phyloP scores from a whole-genome alignment of 176 grass and related monocot genomes.

The Ensete ventricosum region DNA sequence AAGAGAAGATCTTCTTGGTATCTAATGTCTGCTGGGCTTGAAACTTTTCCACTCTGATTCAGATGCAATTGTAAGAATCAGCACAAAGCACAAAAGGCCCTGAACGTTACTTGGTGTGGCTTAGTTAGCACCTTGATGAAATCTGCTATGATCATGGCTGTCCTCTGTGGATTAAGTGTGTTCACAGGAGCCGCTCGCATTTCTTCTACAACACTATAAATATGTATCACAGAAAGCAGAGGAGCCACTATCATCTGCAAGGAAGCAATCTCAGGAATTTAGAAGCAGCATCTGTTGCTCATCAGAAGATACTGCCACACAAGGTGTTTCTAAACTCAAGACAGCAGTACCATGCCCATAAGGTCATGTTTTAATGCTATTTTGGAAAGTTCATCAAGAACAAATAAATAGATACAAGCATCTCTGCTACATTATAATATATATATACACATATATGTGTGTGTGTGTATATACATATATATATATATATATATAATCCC shows the following conservation, averaged over 20 bases:
- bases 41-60: slow-evolving; percentile 60
- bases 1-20: slow-evolving; percentile 67
- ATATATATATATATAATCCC: too few species aligned
- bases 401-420: too few species aligned
- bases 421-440: too few species aligned
- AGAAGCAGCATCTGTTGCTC: background rate
- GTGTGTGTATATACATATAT: too few species aligned
- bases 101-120: background rate
- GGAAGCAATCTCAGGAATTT: background rate
- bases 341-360: too few species aligned
- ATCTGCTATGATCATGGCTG: slow-evolving; percentile 78
- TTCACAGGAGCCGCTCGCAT: slow-evolving; percentile 85
- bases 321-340: too few species aligned
- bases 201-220: slow-evolving; percentile 82
- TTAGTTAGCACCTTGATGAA: slow-evolving; percentile 58
- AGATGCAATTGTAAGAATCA: slow-evolving; percentile 11
- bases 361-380: too few species aligned
- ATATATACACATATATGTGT: too few species aligned
- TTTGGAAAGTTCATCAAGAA: too few species aligned
- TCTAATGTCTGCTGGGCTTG: slow-evolving; percentile 73
- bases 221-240: slow-evolving; percentile 70
- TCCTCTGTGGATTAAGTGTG: slow-evolving; percentile 84
- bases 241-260: slow-evolving; percentile 81
- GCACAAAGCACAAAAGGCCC: background rate
- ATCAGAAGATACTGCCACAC: background rate